Base-by-base conservation (phyloP, 208 protist species). In the Leishmania guyanensis region DNA sequence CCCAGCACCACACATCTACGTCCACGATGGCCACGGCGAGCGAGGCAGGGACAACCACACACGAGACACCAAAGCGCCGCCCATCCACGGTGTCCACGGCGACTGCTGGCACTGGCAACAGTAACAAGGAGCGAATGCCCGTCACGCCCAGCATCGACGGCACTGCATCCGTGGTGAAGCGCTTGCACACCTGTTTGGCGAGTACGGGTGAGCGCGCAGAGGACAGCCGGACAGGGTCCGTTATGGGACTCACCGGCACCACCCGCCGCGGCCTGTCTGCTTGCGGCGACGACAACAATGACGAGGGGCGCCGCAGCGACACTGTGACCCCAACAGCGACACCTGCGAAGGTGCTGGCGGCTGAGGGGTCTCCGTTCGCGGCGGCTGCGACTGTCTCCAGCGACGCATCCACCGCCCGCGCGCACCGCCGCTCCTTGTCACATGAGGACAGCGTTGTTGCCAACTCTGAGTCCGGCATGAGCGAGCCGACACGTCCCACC, bases 211-310 rank as follows among this genome's bases (percentile, higher is more conserved):
- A 83, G 78, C 84, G 79, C 81, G 79, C 81, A 8, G 73, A 80
- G 29, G 81, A 77, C 50, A 64, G 78, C 79, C 82, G 80, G 50
- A 48, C 60, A n/a, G 65, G 72, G 2, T 86, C 82, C 3, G 75
- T 71, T 54, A 86, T 86, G 82, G 82, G 82, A 3, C 74, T 86
- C 3, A 86, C 82, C 20, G 82, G 82, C n/a, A 82, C 82, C 9
- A 58, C 65, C 43, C 78, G 73, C 17, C 82, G 82, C 54, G 73
- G 64, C 5, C 53, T 36, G 73, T 77, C 53, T 60, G 5, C 72
- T 26, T 58, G 72, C 36, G 43, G 62, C 72, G 77, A 79, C 22
- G 65, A 79, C 56, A 10, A 72, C 33, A 17, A 77, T 33, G 74
- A 85, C 26, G n/a, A 64, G 26, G 56, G 77, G 20, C 36, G 2